phyloP scores from a whole-genome alignment of 495 filamentous ascomycete genomes.

The Daldinia grandis region DNA sequence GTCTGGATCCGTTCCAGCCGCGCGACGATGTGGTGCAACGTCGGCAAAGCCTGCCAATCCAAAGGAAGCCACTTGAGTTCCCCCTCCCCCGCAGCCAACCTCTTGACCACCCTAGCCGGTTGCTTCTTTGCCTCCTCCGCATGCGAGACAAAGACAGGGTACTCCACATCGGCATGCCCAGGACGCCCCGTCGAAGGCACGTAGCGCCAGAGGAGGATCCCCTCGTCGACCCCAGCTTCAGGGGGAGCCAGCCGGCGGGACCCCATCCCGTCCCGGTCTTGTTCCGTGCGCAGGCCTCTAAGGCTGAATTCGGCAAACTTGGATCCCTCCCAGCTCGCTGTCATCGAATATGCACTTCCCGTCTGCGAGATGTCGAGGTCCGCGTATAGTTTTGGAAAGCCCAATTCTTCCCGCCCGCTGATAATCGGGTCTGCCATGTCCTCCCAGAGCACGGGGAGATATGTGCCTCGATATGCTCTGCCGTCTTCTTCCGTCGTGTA shows the following conservation, averaged over 20 bases:
- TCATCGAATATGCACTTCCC: conserved; percentile 4
- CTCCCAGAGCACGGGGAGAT: conserved; percentile 23
- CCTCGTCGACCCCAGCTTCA: conserved; percentile 15
- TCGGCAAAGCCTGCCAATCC: conserved; percentile 16
- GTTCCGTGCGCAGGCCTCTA: neutral
- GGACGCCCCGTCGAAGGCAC: conserved; percentile 13
- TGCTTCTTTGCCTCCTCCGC: conserved; percentile 11
- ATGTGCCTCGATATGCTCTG: conserved; percentile 2
- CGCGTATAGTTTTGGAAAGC: conserved; percentile 18
- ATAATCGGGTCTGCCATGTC: conserved; percentile 21
- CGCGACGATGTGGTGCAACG: conserved; percentile 16
- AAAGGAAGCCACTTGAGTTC: conserved; percentile 10
- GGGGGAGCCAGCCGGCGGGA: conserved; percentile 7
- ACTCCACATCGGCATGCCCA: conserved; percentile 7
- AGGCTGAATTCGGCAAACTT: conserved; percentile 8
- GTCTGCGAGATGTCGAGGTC: conserved; percentile 14
- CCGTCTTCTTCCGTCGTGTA: neutral
- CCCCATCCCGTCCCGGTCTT: conserved; percentile 3
- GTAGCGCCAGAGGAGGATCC: conserved; percentile 10
- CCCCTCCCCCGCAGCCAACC: neutral
- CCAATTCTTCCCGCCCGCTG: conserved; percentile 18
- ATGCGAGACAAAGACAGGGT: conserved; percentile 17
- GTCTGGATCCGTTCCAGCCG: conserved; percentile 6
- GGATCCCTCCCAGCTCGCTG: conserved; percentile 9
- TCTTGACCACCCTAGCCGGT: neutral